phyloP scores from a whole-genome alignment of 768 basidiomycete genomes.

The Filobasidium floriforme region DNA sequence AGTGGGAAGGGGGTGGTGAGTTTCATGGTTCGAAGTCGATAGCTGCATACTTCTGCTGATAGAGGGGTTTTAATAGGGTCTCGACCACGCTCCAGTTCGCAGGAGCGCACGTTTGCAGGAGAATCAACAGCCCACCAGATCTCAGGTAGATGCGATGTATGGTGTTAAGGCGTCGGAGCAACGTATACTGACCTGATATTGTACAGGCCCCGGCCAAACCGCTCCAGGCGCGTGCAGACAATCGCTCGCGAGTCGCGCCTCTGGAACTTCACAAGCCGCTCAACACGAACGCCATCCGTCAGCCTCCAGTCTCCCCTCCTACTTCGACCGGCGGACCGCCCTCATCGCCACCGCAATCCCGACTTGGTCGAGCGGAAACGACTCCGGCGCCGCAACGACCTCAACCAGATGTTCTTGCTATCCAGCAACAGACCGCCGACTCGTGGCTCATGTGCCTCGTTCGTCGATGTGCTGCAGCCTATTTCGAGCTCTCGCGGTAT shows the following conservation, averaged over 20 bases:
- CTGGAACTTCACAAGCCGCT: not conserved
- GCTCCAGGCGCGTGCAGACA: not conserved
- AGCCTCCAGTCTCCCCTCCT: not conserved
- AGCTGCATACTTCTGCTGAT: not conserved
- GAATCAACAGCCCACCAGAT: not conserved
- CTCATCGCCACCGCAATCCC: not conserved
- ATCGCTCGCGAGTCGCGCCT: not conserved
- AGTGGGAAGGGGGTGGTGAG: conserved; percentile 9
- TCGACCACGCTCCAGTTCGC: conserved; percentile 5
- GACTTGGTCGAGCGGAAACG: not conserved
- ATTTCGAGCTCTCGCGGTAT: conserved; percentile 65
- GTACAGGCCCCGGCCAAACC: not conserved
- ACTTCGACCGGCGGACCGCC: not conserved
- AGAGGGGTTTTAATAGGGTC: not conserved
- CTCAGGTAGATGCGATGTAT: conserved; percentile 1
- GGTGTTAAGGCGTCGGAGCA: no score
- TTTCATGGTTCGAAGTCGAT: not conserved
- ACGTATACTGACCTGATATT: not conserved
- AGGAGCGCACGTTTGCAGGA: conserved; percentile 14
- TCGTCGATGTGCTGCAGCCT: conserved; percentile 71
- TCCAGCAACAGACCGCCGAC: conserved; percentile 57
- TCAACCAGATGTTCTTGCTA: conserved; percentile 6
- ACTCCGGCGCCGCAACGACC: not conserved
- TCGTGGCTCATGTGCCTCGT: conserved; percentile 73
- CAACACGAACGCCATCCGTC: not conserved